These are phyloP conservation scores for Pythium myriotylum DNA, from an alignment of 352 stramenopile genomes.

Conservation along the genomic window DNA sequence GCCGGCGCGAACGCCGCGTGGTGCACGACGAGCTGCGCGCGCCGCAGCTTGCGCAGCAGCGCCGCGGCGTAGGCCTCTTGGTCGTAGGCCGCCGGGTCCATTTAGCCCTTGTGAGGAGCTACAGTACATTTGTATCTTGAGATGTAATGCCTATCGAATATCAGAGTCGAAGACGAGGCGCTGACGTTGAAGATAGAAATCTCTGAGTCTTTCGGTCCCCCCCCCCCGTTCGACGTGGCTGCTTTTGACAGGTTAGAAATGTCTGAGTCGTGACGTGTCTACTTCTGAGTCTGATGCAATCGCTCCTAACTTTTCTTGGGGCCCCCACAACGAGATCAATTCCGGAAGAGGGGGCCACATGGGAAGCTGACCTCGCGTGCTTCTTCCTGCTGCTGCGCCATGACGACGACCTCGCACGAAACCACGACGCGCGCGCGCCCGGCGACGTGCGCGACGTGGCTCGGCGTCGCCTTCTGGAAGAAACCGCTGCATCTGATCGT, in stretches of 20 bases:
- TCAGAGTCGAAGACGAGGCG: neutral
- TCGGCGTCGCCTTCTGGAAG: constrained; percentile 73
- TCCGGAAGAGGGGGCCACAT: too few relatives aligned
- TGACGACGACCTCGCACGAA: constrained; percentile 4
- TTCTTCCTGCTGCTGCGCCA: neutral
- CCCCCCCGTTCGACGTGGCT: neutral
- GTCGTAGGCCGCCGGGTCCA: constrained; percentile 66
- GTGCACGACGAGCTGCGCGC: constrained; percentile 28
- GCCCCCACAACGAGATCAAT: too few relatives aligned
- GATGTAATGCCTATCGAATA: constrained; percentile 2
- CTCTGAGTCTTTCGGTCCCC: constrained; percentile 2
- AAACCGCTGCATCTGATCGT: constrained; percentile 62
- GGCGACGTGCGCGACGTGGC: constrained; percentile 24
- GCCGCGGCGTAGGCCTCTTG: constrained; percentile 47
- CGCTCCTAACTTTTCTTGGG: too few relatives aligned
- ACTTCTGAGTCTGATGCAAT: neutral
- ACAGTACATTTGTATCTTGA: neutral
- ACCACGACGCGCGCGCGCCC: constrained; percentile 5
- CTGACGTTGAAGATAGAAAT: neutral
- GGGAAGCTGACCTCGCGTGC: neutral
- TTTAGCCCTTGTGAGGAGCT: constrained; percentile 10
- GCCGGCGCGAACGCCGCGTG: constrained; percentile 53
- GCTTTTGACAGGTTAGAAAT: neutral
- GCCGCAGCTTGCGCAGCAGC: constrained; percentile 44
- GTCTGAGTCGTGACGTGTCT: constrained; percentile 1